These are phyloP conservation scores for Thymus quinquecostatus DNA, from an alignment of 257 asterid genomes.

Conservation along the genomic window DNA sequence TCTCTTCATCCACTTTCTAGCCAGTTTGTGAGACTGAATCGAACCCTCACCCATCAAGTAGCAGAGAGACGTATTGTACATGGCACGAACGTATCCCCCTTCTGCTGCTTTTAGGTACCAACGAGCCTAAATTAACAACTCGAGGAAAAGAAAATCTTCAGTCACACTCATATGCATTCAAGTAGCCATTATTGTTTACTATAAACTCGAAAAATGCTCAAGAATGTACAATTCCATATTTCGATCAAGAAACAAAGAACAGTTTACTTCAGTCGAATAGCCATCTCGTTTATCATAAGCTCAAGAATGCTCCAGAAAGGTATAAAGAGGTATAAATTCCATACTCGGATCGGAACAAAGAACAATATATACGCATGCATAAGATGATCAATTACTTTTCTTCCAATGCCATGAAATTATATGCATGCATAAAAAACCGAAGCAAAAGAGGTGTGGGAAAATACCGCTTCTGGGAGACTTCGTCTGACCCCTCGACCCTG, in stretches of 20 bases:
- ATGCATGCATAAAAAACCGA: neutral
- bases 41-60: slow-evolving; percentile 82
- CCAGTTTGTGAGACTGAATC: slow-evolving; percentile 56
- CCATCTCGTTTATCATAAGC: neutral
- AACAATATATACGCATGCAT: neutral
- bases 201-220: neutral
- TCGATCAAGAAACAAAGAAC: too few relatives aligned
- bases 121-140: slow-evolving; percentile 53
- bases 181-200: neutral
- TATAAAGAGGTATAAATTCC: neutral
- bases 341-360: neutral
- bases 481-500: slow-evolving; percentile 67
- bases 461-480: slow-evolving; percentile 77
- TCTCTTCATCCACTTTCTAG: slow-evolving; percentile 93
- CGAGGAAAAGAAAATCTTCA: neutral
- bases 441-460: slow-evolving; percentile 13
- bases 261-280: neutral
- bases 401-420: slow-evolving; percentile 1
- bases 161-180: neutral
- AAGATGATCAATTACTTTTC: slow-evolving; percentile 10
- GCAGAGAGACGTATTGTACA: slow-evolving; percentile 88
- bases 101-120: slow-evolving; percentile 89
- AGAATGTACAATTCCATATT: too few relatives aligned
- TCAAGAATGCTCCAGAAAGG: neutral
- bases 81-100: slow-evolving; percentile 94